Base-by-base conservation (phyloP, 345 rosid species). In the Populus nigra region DNA sequence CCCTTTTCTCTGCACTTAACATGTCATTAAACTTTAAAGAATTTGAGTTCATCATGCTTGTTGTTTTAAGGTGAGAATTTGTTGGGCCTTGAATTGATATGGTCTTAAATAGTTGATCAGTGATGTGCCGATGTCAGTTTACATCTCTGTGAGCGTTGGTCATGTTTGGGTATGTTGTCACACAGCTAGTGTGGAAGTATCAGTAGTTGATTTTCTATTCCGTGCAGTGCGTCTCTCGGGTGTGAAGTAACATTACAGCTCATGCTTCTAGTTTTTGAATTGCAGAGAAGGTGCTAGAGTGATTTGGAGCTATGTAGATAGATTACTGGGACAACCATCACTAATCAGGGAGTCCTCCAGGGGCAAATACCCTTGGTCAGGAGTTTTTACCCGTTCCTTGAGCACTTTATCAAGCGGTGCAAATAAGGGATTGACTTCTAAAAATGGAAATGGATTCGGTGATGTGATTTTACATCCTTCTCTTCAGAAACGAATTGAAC, bases 331-430 rank as follows among this genome's bases (percentile, higher is more conserved):
- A 47, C 99, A 93, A 80, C 99, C 99, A 71, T 92, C 98, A n/a
- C 88, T 96, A 36, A 92, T 96, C 71, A 88, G 99, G 84, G 99
- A 96, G 84, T 96, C 99, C 8, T 96, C 99, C n/a, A 86, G 96
- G 77, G 97, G 99, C 75, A 96, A 92, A 73, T 96, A 96, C 77
- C 99, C 99, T 84, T 96, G 99, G 99, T 93, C 98, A 43, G 96
- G 98, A 65, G 41, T 85, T 41, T 36, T 80, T 78, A 80, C 91
- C 47, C 92, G 93, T 75, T 65, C 70, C 55, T 74, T 82, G 76
- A 86, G 85, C 67, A 84, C 79, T 65, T 71, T 90, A 27, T 78
- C 94, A 57, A 88, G 80, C 35, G 69, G 79, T 72, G 86, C 84
- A 73, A 77, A 76, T 76, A 89, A 87, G 82, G 89, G 78, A 75